Evolutionary conservation across 495 filamentous ascomycete species (phyloP), one percentile per base, ranked within the genome.

Genomic region (Xylaria curta): DNA sequence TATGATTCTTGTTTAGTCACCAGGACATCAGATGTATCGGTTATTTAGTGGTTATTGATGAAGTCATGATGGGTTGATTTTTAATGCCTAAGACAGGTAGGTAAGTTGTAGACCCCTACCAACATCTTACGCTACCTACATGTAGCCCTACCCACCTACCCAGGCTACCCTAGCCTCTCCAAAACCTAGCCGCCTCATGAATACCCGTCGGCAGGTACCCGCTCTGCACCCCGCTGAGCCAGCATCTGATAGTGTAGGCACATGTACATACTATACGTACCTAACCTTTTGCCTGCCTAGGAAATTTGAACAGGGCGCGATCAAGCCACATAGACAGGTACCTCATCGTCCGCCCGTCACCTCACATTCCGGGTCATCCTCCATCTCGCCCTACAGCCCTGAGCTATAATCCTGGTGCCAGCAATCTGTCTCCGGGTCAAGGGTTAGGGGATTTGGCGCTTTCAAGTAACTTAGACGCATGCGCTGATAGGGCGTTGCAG

Each of bases 171-270:
- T 31, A 31, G 53, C 51, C 24, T 59, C 7, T 5, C 31, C 31
- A 66, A 66, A 28, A 44, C n/a, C n/a, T n/a, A 54, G 28, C 9
- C 33, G 49, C 49, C 53, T 69, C 56, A 33, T 46, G 33, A 69
- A 61, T 60, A 59, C 53, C 66, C 66, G 68, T 62, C 68, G 68
- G 68, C 68, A 70, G 68, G 59, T 70, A 70, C 68, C 68, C 68
- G 68, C 68, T 63, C 58, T 68, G 51, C 53, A 51, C n/a, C 66
- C 65, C 66, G 36, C 51, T 46, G 15, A 28, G 51, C 51, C 36
- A 38, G 17, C 36, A 63, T 61, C 17, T 40, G 6, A 19, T 8
- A 38, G n/a, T n/a, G 59, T 42, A 38, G 36, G 36, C 36, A 8
- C 6, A 38, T 38, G 17, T 40, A 62, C 36, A 21, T 42, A 42